These are phyloP conservation scores for Yarrowia galli DNA, from an alignment of 1,139 yeast genomes.

Conservation along the genomic window DNA sequence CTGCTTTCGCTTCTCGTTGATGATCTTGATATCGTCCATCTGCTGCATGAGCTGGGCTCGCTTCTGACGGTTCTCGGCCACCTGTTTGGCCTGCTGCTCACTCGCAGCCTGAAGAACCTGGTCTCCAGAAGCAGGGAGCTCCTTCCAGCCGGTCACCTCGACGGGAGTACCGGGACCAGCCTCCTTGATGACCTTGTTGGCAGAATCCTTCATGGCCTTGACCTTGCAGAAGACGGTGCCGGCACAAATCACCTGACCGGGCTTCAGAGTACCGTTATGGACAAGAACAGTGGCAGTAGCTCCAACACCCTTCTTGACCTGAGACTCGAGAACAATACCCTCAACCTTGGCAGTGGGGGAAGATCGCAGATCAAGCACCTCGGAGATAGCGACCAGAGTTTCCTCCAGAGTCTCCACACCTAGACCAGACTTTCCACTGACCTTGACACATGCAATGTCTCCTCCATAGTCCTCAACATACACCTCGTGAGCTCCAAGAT, in stretches of 20 bases:
- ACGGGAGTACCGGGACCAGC: slow-evolving; percentile 94
- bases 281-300: slow-evolving; percentile 85
- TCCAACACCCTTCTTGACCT: slow-evolving; percentile 83
- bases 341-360: slow-evolving; percentile 64
- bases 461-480: slow-evolving; percentile 96
- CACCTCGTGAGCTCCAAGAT: slow-evolving; percentile 76
- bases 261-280: slow-evolving; percentile 75
- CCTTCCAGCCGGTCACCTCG: slow-evolving; percentile 94
- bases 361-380: slow-evolving; percentile 78
- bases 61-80: slow-evolving; percentile 66
- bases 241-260: slow-evolving; percentile 77
- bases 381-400: slow-evolving; percentile 84
- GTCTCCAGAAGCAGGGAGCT: slow-evolving; percentile 91
- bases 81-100: slow-evolving; percentile 80
- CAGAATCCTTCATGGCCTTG: slow-evolving; percentile 78
- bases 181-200: slow-evolving; percentile 64
- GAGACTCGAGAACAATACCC: slow-evolving; percentile 91
- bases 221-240: slow-evolving; percentile 90
- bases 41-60: slow-evolving; percentile 67
- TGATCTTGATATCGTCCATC: slow-evolving; percentile 68
- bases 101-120: slow-evolving; percentile 75
- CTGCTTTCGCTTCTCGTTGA: slow-evolving; percentile 62
- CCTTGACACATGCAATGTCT: slow-evolving; percentile 86
- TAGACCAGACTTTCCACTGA: slow-evolving; percentile 84
- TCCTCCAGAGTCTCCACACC: slow-evolving; percentile 92